Evolutionary conservation across 2,329 filamentous ascomycete genomes (phyloP), one percentile per base, ranked within the genome.

Genomic region (Curvularia eragrostidis): DNA sequence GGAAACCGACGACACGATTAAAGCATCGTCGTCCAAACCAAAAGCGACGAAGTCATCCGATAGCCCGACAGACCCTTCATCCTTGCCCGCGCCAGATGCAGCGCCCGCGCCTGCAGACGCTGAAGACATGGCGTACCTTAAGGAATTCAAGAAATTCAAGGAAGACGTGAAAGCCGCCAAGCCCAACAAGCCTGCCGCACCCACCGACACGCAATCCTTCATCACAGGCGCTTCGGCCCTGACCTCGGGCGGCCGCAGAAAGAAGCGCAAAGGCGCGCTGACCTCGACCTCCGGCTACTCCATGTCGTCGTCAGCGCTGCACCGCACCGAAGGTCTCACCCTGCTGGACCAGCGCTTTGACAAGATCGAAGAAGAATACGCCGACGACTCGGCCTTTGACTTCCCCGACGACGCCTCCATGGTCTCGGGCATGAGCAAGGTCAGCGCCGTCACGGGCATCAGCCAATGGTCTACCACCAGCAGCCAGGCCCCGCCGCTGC

Each of bases 261-360:
- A 98, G 88, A 97, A 97, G 85, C 88, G 94, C 73, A 98, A 97
- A 82, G 94, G 93, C 44, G 94, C 95, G 2, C 80, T 96, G 75
- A 98, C 94, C 3, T 91, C 90, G 64, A 89, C 91, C 0, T 95
- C 93, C 0, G 88, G 86, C 57, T 96, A 95, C 78, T 95, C 91
- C 51, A 97, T 97, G 93, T 93, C 91, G 0, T 96, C 91, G 1
- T 96, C 93, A 0, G 90, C 92, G 0, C 82, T 97, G 18, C 88
- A 91, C 50, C 87, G 95, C 54, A 99, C 93, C 1, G 94, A 97
- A 70, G 91, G 93, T 41, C 85, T 96, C 59, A 88, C 88, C 0
- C 84, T 96, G 1, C 83, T 99, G 6, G 96, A 99, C 74, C 90
- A 90, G 46, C 87, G 95, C 24, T 99, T 98, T 75, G 95, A 99